Percentiles rank a stretch among this genome's conserved stretches.
These are phyloP conservation scores for Fraxinus anomala DNA, from an alignment of 257 asterid genomes.

Conservation along the genomic window DNA sequence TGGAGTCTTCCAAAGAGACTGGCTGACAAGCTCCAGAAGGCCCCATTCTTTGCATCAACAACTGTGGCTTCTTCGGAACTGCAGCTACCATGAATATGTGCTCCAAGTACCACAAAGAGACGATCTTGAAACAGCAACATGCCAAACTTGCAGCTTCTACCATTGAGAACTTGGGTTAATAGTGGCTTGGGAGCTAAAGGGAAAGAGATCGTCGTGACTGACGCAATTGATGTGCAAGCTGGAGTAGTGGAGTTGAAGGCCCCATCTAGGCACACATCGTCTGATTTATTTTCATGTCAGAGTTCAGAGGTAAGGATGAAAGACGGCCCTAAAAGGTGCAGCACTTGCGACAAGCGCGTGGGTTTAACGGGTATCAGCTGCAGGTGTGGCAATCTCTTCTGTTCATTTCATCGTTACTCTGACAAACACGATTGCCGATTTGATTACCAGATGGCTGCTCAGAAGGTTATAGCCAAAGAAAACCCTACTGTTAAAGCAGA, in stretches of 20 bases:
- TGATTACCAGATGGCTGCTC: constrained; percentile 33
- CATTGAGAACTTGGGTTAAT: constrained; percentile 34
- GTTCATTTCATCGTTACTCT: too few species aligned
- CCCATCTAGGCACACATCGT: constrained; percentile 19
- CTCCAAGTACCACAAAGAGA: constrained; percentile 42
- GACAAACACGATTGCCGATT: constrained; percentile 22
- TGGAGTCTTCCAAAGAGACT: constrained; percentile 40
- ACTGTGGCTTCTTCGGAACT: constrained; percentile 41
- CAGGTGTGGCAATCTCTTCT: too few species aligned
- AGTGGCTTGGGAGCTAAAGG: constrained; percentile 19
- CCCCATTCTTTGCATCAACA: constrained; percentile 14
- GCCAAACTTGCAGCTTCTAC: constrained; percentile 36
- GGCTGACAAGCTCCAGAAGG: constrained; percentile 44
- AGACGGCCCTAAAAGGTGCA: constrained; percentile 27
- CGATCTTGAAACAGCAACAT: constrained; percentile 34
- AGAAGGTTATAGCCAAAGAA: constrained; percentile 36
- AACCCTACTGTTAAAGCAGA: constrained; percentile 41
- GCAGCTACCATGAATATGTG: constrained; percentile 43
- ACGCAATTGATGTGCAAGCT: constrained; percentile 2
- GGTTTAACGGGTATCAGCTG: too few species aligned
- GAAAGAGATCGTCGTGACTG: constrained; percentile 17
- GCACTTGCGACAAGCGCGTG: too few species aligned
- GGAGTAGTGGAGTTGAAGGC: constrained; percentile 16
- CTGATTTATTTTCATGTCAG: constrained; percentile 16
- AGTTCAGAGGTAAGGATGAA: constrained; percentile 27